phyloP scores from a whole-genome alignment of 352 stramenopile species.

The Globisporangium echinulatum region DNA sequence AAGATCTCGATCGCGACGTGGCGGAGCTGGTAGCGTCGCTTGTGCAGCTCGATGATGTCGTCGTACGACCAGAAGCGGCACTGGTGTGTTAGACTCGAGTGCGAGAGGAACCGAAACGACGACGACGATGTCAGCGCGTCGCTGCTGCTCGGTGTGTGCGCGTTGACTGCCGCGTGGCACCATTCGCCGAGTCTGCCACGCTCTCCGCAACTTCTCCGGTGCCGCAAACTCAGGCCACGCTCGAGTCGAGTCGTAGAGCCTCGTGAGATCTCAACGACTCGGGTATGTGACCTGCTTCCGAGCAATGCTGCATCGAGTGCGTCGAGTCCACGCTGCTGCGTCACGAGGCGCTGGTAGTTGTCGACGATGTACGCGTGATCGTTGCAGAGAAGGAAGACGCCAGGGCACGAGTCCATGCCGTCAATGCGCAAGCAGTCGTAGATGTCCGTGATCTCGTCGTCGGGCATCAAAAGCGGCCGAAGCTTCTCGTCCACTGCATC shows the following conservation, averaged over 20 bases:
- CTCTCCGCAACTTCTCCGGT: conserved; percentile 11
- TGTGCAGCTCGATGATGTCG: conserved; percentile 69
- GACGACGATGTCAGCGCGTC: background rate
- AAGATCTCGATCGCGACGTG: conserved; percentile 77
- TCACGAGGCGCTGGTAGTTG: conserved; percentile 46
- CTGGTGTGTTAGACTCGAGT: conserved; percentile 40
- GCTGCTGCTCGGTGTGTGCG: conserved; percentile 5
- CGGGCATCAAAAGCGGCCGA: conserved; percentile 51
- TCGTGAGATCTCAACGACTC: conserved; percentile 46
- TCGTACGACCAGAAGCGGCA: conserved; percentile 75
- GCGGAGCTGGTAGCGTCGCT: conserved; percentile 64
- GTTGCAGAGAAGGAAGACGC: conserved; percentile 62
- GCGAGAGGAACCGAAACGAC: conserved; percentile 9
- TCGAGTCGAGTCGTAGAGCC: conserved; percentile 47
- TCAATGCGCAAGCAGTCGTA: conserved; percentile 69
- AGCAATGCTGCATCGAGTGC: background rate
- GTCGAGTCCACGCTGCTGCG: background rate
- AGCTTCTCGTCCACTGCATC: conserved; percentile 56
- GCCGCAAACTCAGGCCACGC: conserved; percentile 37
- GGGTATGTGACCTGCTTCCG: background rate
- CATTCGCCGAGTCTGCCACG: background rate
- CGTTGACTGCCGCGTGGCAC: background rate
- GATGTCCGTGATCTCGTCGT: conserved; percentile 60
- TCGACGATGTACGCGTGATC: conserved; percentile 69
- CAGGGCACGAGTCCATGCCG: conserved; percentile 71